These are phyloP conservation scores for Dendrobium chrysotoxum DNA, from an alignment of 106 monocot species.

Conservation along the genomic window DNA sequence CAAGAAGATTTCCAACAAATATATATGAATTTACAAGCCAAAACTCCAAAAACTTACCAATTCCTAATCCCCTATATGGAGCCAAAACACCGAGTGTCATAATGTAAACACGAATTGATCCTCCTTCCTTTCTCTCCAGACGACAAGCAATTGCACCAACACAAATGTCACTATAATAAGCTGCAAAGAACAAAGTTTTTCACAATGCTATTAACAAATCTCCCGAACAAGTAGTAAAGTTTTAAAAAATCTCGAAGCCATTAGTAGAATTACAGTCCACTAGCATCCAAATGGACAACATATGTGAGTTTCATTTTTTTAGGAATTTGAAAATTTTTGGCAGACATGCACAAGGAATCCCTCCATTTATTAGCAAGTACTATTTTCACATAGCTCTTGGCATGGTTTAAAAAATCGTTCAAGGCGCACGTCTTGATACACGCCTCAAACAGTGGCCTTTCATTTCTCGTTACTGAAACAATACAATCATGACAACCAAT, in stretches of 20 bases:
- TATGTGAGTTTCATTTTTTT: neutral
- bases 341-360: neutral
- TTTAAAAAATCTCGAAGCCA: neutral
- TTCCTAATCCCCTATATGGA: constrained; percentile 78
- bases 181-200: constrained; percentile 24
- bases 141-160: constrained; percentile 92
- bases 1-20: neutral
- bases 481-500: too few species aligned
- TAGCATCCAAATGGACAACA: neutral
- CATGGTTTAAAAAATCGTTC: too few species aligned
- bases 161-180: constrained; percentile 90
- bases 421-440: too few species aligned
- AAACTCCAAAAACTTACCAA: constrained; percentile 41
- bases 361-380: neutral
- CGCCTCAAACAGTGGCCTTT: too few species aligned
- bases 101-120: constrained; percentile 61
- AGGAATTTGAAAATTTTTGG: neutral
- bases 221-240: neutral
- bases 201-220: neutral
- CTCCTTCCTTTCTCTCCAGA: constrained; percentile 86
- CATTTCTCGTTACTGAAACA: too few species aligned
- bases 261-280: neutral
- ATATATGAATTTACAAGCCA: neutral
- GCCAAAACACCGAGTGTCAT: constrained; percentile 96
- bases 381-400: neutral